These are phyloP conservation scores for Trametes punicea DNA, from an alignment of 768 basidiomycete genomes.

Conservation along the genomic window DNA sequence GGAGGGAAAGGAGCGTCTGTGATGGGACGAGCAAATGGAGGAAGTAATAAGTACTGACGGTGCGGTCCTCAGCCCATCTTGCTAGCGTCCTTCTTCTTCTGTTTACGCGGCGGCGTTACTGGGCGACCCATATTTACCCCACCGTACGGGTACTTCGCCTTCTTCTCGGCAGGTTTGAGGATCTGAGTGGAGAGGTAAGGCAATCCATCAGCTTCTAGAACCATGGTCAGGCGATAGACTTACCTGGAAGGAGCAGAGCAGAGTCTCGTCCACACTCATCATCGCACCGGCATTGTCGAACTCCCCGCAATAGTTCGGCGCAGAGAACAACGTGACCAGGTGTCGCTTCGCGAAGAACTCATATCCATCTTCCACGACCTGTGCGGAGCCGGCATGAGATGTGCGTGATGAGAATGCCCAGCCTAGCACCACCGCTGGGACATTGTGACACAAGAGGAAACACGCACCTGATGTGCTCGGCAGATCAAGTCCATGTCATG, in stretches of 20 bases:
- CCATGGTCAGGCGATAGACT: conserved; percentile 2
- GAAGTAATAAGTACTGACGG: conserved; percentile 28
- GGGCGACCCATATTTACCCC: conserved; percentile 85
- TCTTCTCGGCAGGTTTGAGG: conserved; percentile 98
- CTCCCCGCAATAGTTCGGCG: conserved; percentile 93
- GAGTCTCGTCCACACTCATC: conserved; percentile 99
- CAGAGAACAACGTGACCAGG: conserved; percentile 94
- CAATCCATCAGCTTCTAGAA: not conserved
- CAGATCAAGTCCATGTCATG: conserved; percentile 99
- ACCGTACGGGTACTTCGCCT: conserved; percentile 87
- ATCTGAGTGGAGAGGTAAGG: conserved; percentile 53
- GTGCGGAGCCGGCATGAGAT: conserved; percentile 10
- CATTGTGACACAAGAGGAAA: conserved; percentile 1
- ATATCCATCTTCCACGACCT: conserved; percentile 99
- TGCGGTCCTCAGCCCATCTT: conserved; percentile 45
- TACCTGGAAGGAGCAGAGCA: conserved; percentile 98
- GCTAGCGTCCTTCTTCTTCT: conserved; percentile 88
- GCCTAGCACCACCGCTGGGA: not conserved
- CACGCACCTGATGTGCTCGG: conserved; percentile 90
- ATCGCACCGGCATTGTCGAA: conserved; percentile 99
- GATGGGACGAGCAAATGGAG: conserved; percentile 15
- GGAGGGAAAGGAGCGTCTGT: conserved; percentile 13
- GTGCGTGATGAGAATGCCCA: not conserved
- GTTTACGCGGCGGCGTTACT: conserved; percentile 94
- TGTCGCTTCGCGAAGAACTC: conserved; percentile 99